Evolutionary conservation across 768 basidiomycete genomes (phyloP), one percentile per base, ranked within the genome.

Genomic region (Candolleomyces aberdarensis): DNA sequence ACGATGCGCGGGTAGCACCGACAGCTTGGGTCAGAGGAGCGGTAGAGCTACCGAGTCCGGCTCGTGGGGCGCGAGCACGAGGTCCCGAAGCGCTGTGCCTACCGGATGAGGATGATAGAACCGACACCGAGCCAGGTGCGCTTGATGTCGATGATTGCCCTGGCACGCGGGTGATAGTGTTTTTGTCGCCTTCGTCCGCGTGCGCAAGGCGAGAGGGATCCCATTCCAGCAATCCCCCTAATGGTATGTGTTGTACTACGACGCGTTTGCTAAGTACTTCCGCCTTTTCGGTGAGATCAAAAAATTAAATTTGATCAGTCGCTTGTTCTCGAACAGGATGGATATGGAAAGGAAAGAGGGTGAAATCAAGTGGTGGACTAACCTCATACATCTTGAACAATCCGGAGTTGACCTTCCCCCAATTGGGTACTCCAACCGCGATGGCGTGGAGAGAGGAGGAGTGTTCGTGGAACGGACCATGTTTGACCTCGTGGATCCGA

Each of bases 321-420:
- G 59, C 17, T 46, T 43, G 46, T 44, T 47, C 40, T 46, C 19
- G 58, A 56, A 32, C 26, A 31, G 58, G 40, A 61, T 44, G 48
- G 15, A 52, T 47, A 15, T 32, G 36, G 36, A 36, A 7, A 36
- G 36, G 36, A 11, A 36, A 36, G 11, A 36, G 36, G 36, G 36
- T 36, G 36, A 36, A 8, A 36, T 36, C 36, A 5, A 36, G 36
- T 36, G 49, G 31, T 54, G 47, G 19, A 54, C 81, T 70, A 67
- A 86, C 91, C 78, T 93, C 85, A 71, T 96, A 98, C 96, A 99
- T 98, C 76, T 96, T 97, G 72, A 93, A 85, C 59, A 98, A 71
- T 7, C 97, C 95, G 40, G 83, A 83, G 73, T 94, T 91, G 41
- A 94, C 94, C 74, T 98, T 99, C 50, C 76, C 78, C 94, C 94